Percentiles rank a stretch among this genome's conserved stretches.
Conservation (phyloP, 139 green algal genomes). For the Coelastrella sp. region DNA sequence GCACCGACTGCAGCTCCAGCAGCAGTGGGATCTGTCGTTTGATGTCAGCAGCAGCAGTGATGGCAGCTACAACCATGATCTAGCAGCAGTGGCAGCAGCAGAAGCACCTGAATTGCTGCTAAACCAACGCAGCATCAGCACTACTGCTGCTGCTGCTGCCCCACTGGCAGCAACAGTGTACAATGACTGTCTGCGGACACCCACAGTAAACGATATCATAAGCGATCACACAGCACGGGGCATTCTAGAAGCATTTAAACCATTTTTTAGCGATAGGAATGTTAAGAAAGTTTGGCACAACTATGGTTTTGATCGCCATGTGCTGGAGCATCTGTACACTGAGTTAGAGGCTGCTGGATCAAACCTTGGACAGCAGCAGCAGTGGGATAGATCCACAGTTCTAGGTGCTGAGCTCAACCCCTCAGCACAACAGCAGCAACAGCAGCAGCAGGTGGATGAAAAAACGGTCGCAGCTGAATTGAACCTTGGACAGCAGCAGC, state of each 20-base stretch:
- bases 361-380: no score
- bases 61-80: not conserved
- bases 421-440: no score
- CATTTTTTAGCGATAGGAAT: constrained; percentile 83
- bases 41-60: not conserved
- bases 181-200: not conserved
- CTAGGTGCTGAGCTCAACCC: no score
- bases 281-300: constrained; percentile 97
- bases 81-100: not conserved
- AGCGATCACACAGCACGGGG: constrained; percentile 40
- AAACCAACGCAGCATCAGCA: not conserved
- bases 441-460: not conserved
- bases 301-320: constrained; percentile 98
- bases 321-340: constrained; percentile 74
- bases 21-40: not conserved
- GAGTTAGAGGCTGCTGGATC: constrained; percentile 41
- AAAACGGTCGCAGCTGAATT: not conserved
- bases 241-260: constrained; percentile 82
- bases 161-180: not conserved
- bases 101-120: not conserved
- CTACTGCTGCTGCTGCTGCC: constrained; percentile 14
- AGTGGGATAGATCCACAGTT: no score
- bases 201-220: constrained; percentile 18
- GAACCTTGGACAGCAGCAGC: no score
- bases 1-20: not conserved